Conservation (phyloP, 75 land plant genomes). For the Selaginella moellendorffii region DNA sequence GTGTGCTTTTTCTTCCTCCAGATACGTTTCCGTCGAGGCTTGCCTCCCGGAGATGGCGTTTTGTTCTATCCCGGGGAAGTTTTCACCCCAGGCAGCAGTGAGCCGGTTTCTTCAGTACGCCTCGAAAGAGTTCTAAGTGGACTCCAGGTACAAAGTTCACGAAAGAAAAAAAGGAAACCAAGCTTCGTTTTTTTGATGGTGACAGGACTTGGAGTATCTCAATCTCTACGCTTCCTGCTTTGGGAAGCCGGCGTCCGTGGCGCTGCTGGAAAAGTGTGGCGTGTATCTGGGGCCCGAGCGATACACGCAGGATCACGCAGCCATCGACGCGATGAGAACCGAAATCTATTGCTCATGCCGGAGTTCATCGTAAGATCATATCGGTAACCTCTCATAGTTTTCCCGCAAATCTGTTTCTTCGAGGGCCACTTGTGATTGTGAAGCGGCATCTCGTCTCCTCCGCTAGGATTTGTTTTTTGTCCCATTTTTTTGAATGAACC, state of each 20-base stretch:
- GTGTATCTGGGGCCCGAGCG: constrained; percentile 77
- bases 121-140: constrained; percentile 87
- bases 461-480: too few species aligned
- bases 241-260: constrained; percentile 60
- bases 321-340: constrained; percentile 70
- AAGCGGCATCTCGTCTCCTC: too few species aligned
- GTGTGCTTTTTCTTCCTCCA: too few species aligned
- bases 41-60: constrained; percentile 98
- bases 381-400: too few species aligned
- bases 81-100: constrained; percentile 40
- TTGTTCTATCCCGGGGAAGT: constrained; percentile 93
- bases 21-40: constrained; percentile 86
- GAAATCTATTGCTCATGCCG: constrained; percentile 61
- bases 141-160: constrained; percentile 97
- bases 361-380: constrained; percentile 8
- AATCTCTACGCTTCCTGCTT: constrained; percentile 62
- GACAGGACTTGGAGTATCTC: constrained; percentile 79
- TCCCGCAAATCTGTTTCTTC: too few species aligned
- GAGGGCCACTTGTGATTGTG: too few species aligned
- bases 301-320: constrained; percentile 72
- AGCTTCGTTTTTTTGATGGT: constrained; percentile 6
- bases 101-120: constrained; percentile 85
- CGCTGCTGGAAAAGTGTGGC: constrained; percentile 75
- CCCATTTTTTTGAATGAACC: too few species aligned
- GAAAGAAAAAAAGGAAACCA: too few species aligned